Conservation (phyloP, 1,284 basidiomycete genomes). For the Mycena citricolor region DNA sequence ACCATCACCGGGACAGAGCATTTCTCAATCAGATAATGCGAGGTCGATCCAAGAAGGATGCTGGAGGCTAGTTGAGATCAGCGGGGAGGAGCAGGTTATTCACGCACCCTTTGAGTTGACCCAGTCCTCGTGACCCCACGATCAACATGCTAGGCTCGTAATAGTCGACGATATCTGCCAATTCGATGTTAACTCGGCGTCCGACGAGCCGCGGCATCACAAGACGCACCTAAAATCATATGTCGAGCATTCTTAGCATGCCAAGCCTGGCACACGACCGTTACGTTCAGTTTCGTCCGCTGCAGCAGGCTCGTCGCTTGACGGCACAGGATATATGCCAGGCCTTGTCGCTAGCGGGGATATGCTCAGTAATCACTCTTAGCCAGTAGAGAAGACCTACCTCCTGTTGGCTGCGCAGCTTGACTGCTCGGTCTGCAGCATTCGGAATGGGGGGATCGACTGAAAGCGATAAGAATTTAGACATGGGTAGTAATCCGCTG, state of each 20-base stretch:
- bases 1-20: conserved; percentile 92
- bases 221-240: conserved; percentile 76
- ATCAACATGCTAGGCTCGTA: conserved; percentile 92
- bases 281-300: conserved; percentile 85
- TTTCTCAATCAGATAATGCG: conserved; percentile 95
- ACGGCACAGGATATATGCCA: conserved; percentile 83
- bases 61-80: conserved; percentile 39
- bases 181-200: not conserved
- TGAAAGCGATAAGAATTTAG: conserved; percentile 29
- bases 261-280: conserved; percentile 90
- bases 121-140: conserved; percentile 90
- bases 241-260: conserved; percentile 93
- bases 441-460: conserved; percentile 79
- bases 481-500: conserved; percentile 2
- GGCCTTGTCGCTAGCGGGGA: conserved; percentile 71
- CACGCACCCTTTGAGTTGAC: conserved; percentile 84
- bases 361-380: not conserved
- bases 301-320: conserved; percentile 90
- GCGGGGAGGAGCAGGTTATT: not conserved
- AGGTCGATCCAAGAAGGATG: conserved; percentile 94
- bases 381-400: conserved; percentile 38
- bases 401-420: conserved; percentile 87
- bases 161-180: conserved; percentile 86
- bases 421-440: conserved; percentile 69
- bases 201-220: not conserved